Percentiles rank a stretch among this genome's conserved stretches.
phyloP scores from a whole-genome alignment of 2,329 filamentous ascomycete genomes.

The Colletotrichum siamense region DNA sequence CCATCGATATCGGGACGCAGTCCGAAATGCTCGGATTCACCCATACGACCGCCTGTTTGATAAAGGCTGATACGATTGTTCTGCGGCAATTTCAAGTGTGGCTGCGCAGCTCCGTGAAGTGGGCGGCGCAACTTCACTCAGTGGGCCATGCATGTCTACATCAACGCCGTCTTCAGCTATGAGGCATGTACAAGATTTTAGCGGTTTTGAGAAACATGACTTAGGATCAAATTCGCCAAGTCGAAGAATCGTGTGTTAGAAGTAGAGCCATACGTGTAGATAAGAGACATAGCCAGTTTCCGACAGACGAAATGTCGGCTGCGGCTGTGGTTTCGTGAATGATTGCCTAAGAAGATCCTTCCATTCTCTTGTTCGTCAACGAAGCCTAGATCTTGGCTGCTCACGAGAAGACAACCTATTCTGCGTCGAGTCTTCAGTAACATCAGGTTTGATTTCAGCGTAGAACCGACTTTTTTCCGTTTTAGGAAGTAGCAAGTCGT shows the following conservation, averaged over 20 bases:
- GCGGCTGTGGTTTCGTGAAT: background rate
- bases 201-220: background rate
- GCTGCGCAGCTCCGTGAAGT: background rate
- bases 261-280: background rate
- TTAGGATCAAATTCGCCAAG: background rate
- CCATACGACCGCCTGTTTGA: background rate
- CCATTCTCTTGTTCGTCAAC: background rate
- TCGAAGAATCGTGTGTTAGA: background rate
- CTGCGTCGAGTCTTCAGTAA: accelerated
- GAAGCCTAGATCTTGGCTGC: background rate
- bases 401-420: background rate
- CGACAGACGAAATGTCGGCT: background rate
- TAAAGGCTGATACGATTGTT: background rate
- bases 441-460: background rate
- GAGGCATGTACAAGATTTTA: background rate
- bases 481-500: background rate
- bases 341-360: background rate
- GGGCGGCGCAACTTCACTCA: background rate
- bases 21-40: background rate
- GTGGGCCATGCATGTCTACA: background rate
- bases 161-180: background rate
- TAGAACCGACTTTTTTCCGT: background rate
- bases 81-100: background rate
- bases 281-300: background rate
- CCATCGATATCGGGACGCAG: background rate